Conservation (phyloP, 176 grass and related monocot genomes). For the Zoysia japonica region DNA sequence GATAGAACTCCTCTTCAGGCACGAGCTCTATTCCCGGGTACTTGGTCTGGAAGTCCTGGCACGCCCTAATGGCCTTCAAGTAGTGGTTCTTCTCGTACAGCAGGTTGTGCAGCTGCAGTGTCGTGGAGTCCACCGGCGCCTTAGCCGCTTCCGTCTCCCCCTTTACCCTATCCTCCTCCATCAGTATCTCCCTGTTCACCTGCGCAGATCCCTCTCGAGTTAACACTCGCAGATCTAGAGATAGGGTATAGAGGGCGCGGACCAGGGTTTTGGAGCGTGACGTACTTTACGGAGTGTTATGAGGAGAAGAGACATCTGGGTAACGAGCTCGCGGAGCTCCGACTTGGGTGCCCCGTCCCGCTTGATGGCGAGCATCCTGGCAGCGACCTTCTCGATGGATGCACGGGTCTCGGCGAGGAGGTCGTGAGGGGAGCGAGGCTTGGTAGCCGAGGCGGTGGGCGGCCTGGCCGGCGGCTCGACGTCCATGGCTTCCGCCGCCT, state of each 20-base stretch:
- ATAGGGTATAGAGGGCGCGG: slow-evolving; percentile 15
- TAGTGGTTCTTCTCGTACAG: slow-evolving; percentile 99
- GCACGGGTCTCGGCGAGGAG: slow-evolving; percentile 70
- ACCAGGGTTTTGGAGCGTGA: slow-evolving; percentile 23
- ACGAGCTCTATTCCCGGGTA: slow-evolving; percentile 89
- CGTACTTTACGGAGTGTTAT: slow-evolving; percentile 81
- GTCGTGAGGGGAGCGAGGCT: slow-evolving; percentile 43
- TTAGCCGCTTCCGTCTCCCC: slow-evolving; percentile 82
- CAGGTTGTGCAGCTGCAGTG: slow-evolving; percentile 85
- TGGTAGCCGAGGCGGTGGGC: background rate
- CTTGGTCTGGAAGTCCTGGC: slow-evolving; percentile 83
- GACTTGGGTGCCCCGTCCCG: slow-evolving; percentile 71
- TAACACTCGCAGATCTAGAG: slow-evolving; percentile 21
- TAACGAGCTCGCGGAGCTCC: slow-evolving; percentile 83
- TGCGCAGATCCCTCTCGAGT: slow-evolving; percentile 16
- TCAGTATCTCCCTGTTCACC: slow-evolving; percentile 86
- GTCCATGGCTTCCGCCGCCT: slow-evolving; percentile 68
- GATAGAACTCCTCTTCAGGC: slow-evolving; percentile 81
- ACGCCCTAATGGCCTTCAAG: slow-evolving; percentile 85
- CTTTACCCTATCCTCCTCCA: slow-evolving; percentile 89
- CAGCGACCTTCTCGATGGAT: slow-evolving; percentile 76
- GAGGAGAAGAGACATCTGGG: slow-evolving; percentile 90
- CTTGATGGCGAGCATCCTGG: slow-evolving; percentile 74
- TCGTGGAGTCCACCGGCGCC: slow-evolving; percentile 89
- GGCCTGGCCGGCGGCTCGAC: slow-evolving; percentile 22